A percentile compares a stretch with the other conserved stretches of the same genome.
phyloP scores from a whole-genome alignment of 192 early-diverging fungal species.

The Phlyctochytrium bullatum region DNA sequence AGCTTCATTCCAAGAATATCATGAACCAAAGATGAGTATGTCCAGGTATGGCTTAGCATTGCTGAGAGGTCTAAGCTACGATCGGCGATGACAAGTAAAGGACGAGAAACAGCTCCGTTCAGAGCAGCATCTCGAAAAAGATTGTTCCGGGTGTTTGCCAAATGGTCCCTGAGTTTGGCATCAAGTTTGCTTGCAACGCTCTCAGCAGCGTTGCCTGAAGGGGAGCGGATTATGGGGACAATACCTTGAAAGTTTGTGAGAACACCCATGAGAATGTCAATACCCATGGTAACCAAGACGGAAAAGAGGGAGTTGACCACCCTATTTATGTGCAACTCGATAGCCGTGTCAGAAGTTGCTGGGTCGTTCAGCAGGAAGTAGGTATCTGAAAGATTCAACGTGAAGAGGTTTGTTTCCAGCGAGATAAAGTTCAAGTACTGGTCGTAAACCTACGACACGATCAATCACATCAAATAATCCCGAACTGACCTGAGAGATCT shows the following conservation, averaged over 20 bases:
- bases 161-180: conserved; percentile 83
- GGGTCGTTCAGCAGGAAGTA: conserved; percentile 86
- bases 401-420: conserved; percentile 90
- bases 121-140: conserved; percentile 62
- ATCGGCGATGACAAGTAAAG: conserved; percentile 85
- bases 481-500: conserved; percentile 79
- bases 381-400: conserved; percentile 76
- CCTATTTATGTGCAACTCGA: conserved; percentile 74
- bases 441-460: conserved; percentile 72
- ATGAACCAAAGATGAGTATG: conserved; percentile 94
- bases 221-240: conserved; percentile 88
- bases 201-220: conserved; percentile 89
- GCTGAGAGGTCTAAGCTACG: conserved; percentile 86
- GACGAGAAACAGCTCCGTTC: background rate
- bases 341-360: conserved; percentile 71
- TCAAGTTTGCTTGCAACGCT: conserved; percentile 91
- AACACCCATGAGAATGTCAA: conserved; percentile 5
- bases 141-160: conserved; percentile 83
- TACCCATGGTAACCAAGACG: conserved; percentile 84
- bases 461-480: conserved; percentile 7
- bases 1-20: conserved; percentile 92
- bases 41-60: conserved; percentile 97
- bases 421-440: conserved; percentile 96
- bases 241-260: conserved; percentile 51
- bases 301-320: conserved; percentile 85